phyloP scores from a whole-genome alignment of 306 rosid species.

The Mimosa bimucronata region DNA sequence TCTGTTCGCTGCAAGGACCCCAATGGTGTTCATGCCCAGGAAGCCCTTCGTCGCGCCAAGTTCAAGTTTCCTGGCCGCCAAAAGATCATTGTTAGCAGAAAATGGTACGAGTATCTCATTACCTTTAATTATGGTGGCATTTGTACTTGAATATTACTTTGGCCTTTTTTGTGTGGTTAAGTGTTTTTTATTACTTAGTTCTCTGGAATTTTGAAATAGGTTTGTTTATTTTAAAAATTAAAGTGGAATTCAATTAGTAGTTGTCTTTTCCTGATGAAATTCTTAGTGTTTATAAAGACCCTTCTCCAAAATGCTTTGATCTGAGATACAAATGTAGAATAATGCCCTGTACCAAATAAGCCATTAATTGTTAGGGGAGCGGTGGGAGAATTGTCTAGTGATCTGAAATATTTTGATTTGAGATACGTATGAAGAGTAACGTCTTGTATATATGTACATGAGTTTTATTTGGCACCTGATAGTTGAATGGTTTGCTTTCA shows the following conservation, averaged over 20 bases:
- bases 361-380: not conserved
- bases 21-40: constrained; percentile 79
- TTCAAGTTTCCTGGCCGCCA: constrained; percentile 91
- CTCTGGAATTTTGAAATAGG: not conserved
- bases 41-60: constrained; percentile 88
- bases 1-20: constrained; percentile 85
- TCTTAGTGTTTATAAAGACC: not conserved
- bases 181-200: not conserved
- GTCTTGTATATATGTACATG: not conserved
- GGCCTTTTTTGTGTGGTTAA: not conserved
- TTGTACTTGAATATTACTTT: not conserved
- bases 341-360: not conserved
- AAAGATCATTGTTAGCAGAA: constrained; percentile 82
- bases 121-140: not conserved
- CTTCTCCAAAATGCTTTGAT: not conserved
- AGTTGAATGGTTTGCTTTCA: constrained; percentile 1
- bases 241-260: not conserved
- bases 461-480: not conserved
- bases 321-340: not conserved
- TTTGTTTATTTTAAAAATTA: not conserved
- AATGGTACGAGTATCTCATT: constrained; percentile 55
- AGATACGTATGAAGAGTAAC: not conserved
- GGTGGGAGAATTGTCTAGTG: not conserved
- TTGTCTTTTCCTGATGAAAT: not conserved
- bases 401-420: not conserved